A percentile compares a stretch with the other conserved stretches of the same genome.
phyloP scores from a whole-genome alignment of 306 rosid species.

The Datisca glomerata region DNA sequence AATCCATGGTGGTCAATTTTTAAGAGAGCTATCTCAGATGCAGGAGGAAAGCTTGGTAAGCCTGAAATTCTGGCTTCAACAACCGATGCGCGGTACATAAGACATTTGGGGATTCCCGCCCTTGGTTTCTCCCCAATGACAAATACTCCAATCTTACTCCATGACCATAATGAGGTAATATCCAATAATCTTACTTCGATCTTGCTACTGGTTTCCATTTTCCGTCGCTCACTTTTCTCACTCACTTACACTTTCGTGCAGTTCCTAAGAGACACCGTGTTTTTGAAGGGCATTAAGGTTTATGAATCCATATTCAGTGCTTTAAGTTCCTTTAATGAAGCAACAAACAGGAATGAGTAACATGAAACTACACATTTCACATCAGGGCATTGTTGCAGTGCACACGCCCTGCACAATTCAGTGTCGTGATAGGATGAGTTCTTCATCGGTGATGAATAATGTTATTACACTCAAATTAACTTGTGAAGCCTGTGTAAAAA shows the following conservation, averaged over 20 bases:
- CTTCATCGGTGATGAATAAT: too few species aligned
- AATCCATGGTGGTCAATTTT: slow-evolving; percentile 93
- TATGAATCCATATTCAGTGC: slow-evolving; percentile 78
- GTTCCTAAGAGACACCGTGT: slow-evolving; percentile 62
- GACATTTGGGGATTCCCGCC: slow-evolving; percentile 68
- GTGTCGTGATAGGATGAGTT: too few species aligned
- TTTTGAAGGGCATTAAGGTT: slow-evolving; percentile 64
- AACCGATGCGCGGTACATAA: slow-evolving; percentile 55
- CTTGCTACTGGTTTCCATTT: not conserved
- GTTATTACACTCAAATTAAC: too few species aligned
- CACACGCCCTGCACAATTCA: too few species aligned
- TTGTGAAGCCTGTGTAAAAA: too few species aligned
- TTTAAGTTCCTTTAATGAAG: slow-evolving; percentile 45
- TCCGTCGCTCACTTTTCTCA: too few species aligned
- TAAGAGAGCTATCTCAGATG: slow-evolving; percentile 46
- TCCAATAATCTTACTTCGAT: too few species aligned
- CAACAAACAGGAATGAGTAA: too few species aligned
- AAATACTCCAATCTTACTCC: slow-evolving; percentile 83
- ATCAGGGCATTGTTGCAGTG: too few species aligned
- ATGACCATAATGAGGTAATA: slow-evolving; percentile 98
- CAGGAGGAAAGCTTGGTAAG: slow-evolving; percentile 66
- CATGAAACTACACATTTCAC: too few species aligned
- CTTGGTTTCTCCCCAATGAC: slow-evolving; percentile 92
- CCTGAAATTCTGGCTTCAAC: slow-evolving; percentile 85
- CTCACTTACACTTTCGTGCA: slow-evolving; percentile 23